These are phyloP conservation scores for Scleromitrula shiraiana DNA, from an alignment of 2,329 filamentous ascomycete species.

Conservation along the genomic window DNA sequence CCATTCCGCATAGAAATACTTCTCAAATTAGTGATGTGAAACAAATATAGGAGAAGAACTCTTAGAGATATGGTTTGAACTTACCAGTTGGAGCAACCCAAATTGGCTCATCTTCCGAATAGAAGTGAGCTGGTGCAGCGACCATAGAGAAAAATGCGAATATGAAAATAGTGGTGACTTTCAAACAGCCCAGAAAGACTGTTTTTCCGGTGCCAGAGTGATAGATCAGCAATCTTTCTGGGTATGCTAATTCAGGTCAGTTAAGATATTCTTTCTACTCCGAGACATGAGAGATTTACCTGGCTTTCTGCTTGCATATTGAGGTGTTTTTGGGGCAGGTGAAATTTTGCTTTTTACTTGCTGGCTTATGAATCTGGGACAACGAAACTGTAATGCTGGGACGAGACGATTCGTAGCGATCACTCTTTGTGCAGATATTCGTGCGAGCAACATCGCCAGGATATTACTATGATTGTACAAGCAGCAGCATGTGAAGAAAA, in stretches of 20 bases:
- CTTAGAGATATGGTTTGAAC: constrained; percentile 1
- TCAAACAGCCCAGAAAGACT: constrained; percentile 61
- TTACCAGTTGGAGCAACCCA: constrained; percentile 25
- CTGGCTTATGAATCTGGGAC: neutral
- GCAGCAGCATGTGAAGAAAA: no score
- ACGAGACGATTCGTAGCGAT: neutral
- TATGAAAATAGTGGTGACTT: constrained; percentile 62
- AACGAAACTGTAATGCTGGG: neutral
- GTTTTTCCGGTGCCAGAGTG: constrained; percentile 62
- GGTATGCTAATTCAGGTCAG: constrained; percentile 35
- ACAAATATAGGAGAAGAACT: neutral
- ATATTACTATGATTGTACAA: neutral
- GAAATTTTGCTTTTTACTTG: neutral
- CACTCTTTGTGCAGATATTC: neutral
- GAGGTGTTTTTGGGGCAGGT: neutral
- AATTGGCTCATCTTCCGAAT: constrained; percentile 19
- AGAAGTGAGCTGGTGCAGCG: constrained; percentile 39
- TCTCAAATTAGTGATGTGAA: constrained; percentile 8
- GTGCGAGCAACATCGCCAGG: neutral
- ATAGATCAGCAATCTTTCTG: constrained; percentile 60
- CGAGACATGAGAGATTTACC: neutral
- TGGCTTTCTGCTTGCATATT: constrained; percentile 7
- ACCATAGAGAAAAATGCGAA: constrained; percentile 59
- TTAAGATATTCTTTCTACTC: neutral
- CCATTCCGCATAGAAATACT: constrained; percentile 52